phyloP scores from a whole-genome alignment of 352 stramenopile genomes.

The Pythium utonaiense region DNA sequence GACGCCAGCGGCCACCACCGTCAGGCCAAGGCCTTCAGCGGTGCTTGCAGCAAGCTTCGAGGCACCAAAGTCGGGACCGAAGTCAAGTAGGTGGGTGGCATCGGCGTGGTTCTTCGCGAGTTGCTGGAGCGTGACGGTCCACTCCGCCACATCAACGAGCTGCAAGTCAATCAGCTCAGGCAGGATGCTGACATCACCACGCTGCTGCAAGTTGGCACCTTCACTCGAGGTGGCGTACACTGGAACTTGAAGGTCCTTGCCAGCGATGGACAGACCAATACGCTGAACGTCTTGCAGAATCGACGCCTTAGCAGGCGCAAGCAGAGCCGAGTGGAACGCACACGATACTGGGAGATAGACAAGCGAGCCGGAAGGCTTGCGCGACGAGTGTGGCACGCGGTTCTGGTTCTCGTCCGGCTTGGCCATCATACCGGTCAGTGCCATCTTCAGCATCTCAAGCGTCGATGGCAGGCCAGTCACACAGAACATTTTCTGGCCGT shows the following conservation, averaged over 20 bases:
- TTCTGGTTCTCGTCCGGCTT: conserved; percentile 59
- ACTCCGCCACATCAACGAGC: conserved; percentile 58
- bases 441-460: conserved; percentile 47
- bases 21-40: conserved; percentile 53
- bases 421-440: conserved; percentile 47
- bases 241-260: conserved; percentile 52
- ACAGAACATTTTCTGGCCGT: conserved; percentile 50
- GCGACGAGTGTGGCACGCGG: conserved; percentile 73
- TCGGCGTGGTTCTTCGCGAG: conserved; percentile 32
- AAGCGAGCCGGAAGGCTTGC: conserved; percentile 62
- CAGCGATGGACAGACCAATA: conserved; percentile 36
- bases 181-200: conserved; percentile 38
- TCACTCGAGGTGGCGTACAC: conserved; percentile 61
- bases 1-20: conserved; percentile 44
- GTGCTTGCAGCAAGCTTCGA: conserved; percentile 38
- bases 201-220: conserved; percentile 48
- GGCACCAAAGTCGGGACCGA: conserved; percentile 60
- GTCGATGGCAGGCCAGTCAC: conserved; percentile 66
- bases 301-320: conserved; percentile 35
- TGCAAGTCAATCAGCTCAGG: conserved; percentile 57
- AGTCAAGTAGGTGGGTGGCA: conserved; percentile 75
- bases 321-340: conserved; percentile 71
- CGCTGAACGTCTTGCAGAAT: conserved; percentile 53
- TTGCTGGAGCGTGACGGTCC: conserved; percentile 45
- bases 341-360: conserved; percentile 60